Base-by-base conservation (phyloP, 768 basidiomycete genomes). In the Gautieria morchelliformis region DNA sequence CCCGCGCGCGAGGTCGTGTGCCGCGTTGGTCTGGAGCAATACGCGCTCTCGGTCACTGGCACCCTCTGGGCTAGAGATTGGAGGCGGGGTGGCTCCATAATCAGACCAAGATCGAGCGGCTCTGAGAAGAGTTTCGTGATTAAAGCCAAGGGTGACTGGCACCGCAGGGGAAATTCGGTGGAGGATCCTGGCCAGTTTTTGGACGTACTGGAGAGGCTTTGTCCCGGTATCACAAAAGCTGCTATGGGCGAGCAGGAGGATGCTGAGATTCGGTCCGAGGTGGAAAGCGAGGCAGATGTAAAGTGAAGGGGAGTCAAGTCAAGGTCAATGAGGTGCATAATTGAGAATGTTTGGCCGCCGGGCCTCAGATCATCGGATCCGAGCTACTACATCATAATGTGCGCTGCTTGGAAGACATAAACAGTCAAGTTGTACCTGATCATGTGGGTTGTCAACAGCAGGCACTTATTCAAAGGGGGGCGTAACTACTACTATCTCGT, bases 141-240 rank as follows among this genome's bases (percentile, higher is more conserved):
- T 30, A 54, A 54, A 44, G 37, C 42, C 39, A 54, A 54, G 32
- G 53, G 40, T 8, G 39, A 54, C 12, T 44, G 4, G 27, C 42
- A 44, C 5, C 53, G 53, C 37, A 30, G 7, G 7, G 53, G 53
- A 17, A 44, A 44, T 32, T 54, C 53, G 4, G 53, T 54, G 27
- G 53, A 54, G 27, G 17, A 54, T n/a, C 53, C 37, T 19, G n/a
- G 1, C 14, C 39, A 42, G 53, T 54, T 54, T 40, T n/a, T 54
- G 53, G n/a, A 44, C 5, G 22, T 44, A 14, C 27, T 54, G 39
- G 53, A 54, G 40, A 22, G 32, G 20, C 11, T 54, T n/a, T 15
- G 27, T 11, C 41, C 53, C 12, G 37, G 41, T 12, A 33, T 54
- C 15, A 54, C 53, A 20, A 30, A 22, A 20, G 46, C 10, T 22